Conservation (phyloP, 2,329 filamentous ascomycete species). For the Colletotrichum sp. region DNA sequence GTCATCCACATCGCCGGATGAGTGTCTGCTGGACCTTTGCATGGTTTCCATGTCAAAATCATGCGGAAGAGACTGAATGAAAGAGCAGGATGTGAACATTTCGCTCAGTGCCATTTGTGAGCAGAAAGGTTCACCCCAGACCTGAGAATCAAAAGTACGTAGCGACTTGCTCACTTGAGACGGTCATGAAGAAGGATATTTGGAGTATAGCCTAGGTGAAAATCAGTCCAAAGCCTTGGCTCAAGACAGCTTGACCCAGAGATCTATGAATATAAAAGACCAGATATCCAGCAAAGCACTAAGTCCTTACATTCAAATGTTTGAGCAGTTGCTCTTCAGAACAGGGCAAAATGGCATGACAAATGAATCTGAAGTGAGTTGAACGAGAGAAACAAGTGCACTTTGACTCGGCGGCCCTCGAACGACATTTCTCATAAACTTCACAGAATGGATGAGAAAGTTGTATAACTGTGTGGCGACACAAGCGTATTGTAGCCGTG, state of each 20-base stretch:
- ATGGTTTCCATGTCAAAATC: too few species aligned
- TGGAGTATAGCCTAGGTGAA: background rate
- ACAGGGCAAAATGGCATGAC: background rate
- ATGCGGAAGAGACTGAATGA: too few species aligned
- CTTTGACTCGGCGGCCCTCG: background rate
- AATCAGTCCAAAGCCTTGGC: background rate
- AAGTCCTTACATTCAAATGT: background rate
- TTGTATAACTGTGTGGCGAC: background rate
- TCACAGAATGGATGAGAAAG: background rate
- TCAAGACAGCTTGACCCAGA: background rate
- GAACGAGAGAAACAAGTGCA: background rate
- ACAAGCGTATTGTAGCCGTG: background rate
- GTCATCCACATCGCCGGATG: too few species aligned
- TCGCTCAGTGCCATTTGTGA: accelerated
- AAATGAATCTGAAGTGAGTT: background rate
- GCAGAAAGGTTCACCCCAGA: background rate
- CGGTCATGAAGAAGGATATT: accelerated
- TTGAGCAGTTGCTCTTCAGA: background rate
- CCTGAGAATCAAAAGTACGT: background rate
- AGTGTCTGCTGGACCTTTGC: too few species aligned
- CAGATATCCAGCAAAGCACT: background rate
- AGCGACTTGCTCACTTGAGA: background rate
- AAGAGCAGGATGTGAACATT: background rate
- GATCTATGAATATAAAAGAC: background rate
- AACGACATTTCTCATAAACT: background rate